phyloP scores from a whole-genome alignment of 768 basidiomycete species.

The Sutorius australiensis region DNA sequence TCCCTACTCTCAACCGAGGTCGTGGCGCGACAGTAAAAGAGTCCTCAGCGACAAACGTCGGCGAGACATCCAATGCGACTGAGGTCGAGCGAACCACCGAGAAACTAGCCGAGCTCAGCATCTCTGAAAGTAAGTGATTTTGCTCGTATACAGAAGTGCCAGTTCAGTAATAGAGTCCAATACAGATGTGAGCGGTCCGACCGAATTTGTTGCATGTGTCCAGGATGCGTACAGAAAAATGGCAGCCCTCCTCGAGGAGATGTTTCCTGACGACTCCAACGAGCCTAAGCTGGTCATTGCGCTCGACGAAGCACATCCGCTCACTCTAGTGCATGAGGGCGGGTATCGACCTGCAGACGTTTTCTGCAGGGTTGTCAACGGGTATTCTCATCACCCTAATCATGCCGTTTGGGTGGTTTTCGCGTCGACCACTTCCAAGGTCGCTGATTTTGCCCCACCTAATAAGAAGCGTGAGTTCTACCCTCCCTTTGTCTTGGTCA shows the following conservation, averaged over 20 bases:
- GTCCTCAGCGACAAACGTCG: neutral
- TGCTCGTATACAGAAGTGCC: neutral
- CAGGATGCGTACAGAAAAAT: neutral
- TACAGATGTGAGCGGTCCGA: neutral
- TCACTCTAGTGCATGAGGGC: neutral
- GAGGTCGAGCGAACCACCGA: neutral
- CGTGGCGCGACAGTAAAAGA: too few species aligned
- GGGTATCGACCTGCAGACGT: slow-evolving; percentile 5
- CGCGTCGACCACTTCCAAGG: slow-evolving; percentile 12
- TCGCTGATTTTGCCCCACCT: slow-evolving; percentile 4
- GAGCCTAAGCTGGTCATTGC: slow-evolving; percentile 12
- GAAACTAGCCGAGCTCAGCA: neutral
- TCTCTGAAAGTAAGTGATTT: neutral
- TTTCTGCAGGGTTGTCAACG: neutral
- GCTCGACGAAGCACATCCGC: slow-evolving; percentile 10
- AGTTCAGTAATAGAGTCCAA: neutral
- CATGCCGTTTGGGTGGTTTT: slow-evolving; percentile 16
- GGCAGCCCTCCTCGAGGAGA: neutral
- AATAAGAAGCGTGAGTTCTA: neutral
- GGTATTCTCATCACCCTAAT: slow-evolving; percentile 1
- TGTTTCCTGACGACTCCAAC: neutral
- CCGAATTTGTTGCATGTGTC: neutral
- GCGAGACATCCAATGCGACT: too few species aligned
- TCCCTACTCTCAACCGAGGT: neutral
- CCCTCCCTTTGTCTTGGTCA: too few species aligned